Conservation (phyloP, 495 filamentous ascomycete genomes). For the Bacidia gigantensis region DNA sequence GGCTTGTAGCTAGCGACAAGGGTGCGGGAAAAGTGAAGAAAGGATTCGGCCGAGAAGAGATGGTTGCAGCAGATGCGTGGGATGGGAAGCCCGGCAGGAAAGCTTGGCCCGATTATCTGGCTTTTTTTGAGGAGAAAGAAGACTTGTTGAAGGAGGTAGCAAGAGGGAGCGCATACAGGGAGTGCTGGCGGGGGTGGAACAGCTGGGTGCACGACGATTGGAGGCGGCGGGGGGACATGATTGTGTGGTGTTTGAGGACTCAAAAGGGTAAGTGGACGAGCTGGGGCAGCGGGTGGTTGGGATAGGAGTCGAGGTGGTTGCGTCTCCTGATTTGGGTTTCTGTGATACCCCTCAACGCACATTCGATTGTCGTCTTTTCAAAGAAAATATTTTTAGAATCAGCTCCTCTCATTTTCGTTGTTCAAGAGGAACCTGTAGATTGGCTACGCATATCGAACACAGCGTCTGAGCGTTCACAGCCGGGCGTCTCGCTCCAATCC, state of each 20-base stretch:
- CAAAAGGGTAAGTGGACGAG: slow-evolving; percentile 6
- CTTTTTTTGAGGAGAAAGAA: slow-evolving; percentile 53
- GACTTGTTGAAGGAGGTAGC: slow-evolving; percentile 34
- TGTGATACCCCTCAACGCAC: too few relatives aligned
- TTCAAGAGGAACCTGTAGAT: too few relatives aligned
- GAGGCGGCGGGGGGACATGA: slow-evolving; percentile 68
- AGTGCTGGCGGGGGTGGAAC: slow-evolving; percentile 67
- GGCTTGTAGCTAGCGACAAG: not conserved
- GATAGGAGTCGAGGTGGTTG: not conserved
- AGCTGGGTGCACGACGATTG: slow-evolving; percentile 77
- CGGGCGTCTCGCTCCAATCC: not conserved
- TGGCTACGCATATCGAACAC: too few relatives aligned
- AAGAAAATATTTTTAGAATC: too few relatives aligned
- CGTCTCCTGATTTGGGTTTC: too few relatives aligned
- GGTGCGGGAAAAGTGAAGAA: slow-evolving; percentile 19
- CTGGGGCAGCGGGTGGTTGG: not conserved
- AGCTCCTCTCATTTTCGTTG: too few relatives aligned
- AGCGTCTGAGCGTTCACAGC: not conserved
- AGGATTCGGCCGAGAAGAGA: slow-evolving; percentile 10
- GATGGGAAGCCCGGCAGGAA: slow-evolving; percentile 22
- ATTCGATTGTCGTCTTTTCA: too few relatives aligned
- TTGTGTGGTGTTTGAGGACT: slow-evolving; percentile 56
- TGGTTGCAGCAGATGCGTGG: slow-evolving; percentile 8
- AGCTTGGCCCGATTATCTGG: slow-evolving; percentile 46
- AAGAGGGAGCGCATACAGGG: slow-evolving; percentile 42